Evolutionary conservation across 257 asterid genomes (phyloP).

Genomic region (Eustoma russellianum): DNA sequence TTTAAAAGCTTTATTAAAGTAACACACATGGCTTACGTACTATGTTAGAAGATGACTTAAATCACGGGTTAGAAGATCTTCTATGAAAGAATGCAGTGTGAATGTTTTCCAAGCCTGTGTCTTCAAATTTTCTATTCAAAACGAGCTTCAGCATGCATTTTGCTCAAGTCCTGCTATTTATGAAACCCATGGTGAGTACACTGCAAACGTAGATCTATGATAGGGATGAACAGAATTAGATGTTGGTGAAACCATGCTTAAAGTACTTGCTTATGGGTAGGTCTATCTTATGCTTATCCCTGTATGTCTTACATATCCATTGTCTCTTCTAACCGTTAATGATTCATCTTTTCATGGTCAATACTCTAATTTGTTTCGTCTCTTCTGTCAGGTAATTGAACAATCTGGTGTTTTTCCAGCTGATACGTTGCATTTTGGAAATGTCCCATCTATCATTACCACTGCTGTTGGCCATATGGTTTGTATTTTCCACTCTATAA

Average conservation of each 20-base stretch:
- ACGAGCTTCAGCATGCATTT: no score
- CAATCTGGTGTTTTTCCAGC: slow-evolving; percentile 63
- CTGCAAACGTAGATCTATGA: no score
- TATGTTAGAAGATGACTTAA: no score
- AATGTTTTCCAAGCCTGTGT: no score
- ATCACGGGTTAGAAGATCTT: no score
- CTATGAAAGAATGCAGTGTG: no score
- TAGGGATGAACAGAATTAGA: not conserved
- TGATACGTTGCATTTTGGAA: slow-evolving; percentile 40
- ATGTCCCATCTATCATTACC: slow-evolving; percentile 48
- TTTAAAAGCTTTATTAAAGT: no score
- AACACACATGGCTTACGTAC: no score
- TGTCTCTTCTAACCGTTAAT: not conserved
- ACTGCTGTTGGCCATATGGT: slow-evolving; percentile 95
- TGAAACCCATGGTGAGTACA: no score
- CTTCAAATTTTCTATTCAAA: no score
- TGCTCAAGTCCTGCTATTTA: no score
- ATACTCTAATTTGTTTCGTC: not conserved
- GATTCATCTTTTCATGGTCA: not conserved
- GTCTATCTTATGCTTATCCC: no score
- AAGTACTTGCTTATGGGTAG: not conserved
- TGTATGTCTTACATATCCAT: not conserved
- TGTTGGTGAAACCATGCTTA: not conserved
- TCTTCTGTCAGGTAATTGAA: slow-evolving; percentile 53
- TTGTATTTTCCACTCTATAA: not conserved